phyloP scores from a whole-genome alignment of 2,329 filamentous ascomycete species.

The Fusarium xylarioides region DNA sequence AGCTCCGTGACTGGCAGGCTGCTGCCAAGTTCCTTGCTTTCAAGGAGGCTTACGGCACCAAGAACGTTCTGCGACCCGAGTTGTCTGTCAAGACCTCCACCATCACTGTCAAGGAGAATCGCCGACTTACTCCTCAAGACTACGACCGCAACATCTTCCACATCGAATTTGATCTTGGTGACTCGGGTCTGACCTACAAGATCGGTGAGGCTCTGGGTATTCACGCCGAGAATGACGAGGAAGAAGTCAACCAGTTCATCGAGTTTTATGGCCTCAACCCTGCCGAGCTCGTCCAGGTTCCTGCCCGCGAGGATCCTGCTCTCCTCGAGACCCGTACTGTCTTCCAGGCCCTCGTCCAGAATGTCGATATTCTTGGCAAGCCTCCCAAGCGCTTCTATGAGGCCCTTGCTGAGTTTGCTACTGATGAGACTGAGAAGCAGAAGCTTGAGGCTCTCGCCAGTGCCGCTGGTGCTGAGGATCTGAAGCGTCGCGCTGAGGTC shows the following conservation, averaged over 20 bases:
- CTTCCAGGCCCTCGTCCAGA: constrained; percentile 90
- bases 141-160: constrained; percentile 99
- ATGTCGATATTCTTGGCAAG: constrained; percentile 95
- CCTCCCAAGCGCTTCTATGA: constrained; percentile 99
- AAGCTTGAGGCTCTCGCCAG: constrained; percentile 80
- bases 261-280: constrained; percentile 85
- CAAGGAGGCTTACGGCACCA: constrained; percentile 90
- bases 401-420: constrained; percentile 83
- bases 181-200: constrained; percentile 92
- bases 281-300: constrained; percentile 88
- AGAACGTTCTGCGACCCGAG: constrained; percentile 81
- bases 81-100: constrained; percentile 85
- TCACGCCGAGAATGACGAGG: constrained; percentile 90
- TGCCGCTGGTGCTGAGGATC: constrained; percentile 83
- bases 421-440: constrained; percentile 82
- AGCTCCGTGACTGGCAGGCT: constrained; percentile 79
- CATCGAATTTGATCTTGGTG: constrained; percentile 95
- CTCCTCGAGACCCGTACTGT: constrained; percentile 89
- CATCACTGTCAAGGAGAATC: constrained; percentile 93
- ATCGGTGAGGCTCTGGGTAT: constrained; percentile 98
- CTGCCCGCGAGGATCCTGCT: constrained; percentile 78
- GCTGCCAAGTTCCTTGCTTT: constrained; percentile 89
- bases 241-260: constrained; percentile 85
- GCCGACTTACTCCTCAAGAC: constrained; percentile 83
- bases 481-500: constrained; percentile 90